Percentiles rank a stretch among this genome's conserved stretches.
Conservation (phyloP, 768 basidiomycete genomes). For the Auricularia auricula-judae region DNA sequence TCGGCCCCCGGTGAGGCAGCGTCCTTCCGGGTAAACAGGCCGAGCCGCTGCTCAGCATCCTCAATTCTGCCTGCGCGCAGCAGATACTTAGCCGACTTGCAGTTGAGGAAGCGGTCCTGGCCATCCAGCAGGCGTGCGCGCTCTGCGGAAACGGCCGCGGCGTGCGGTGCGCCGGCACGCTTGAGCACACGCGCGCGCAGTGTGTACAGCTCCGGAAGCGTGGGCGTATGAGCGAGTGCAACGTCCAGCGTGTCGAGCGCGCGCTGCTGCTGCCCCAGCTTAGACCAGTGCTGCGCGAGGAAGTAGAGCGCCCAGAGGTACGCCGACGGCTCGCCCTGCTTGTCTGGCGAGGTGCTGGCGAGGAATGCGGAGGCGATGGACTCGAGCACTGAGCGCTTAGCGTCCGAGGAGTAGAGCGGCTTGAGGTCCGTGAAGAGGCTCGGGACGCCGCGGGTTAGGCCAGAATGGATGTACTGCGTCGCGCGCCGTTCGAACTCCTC, state of each 20-base stretch:
- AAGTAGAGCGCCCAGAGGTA: slow-evolving; percentile 95
- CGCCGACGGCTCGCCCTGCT: slow-evolving; percentile 41
- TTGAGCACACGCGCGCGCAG: slow-evolving; percentile 78
- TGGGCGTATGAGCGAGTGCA: slow-evolving; percentile 81
- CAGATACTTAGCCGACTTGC: slow-evolving; percentile 85
- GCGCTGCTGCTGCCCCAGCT: slow-evolving; percentile 34
- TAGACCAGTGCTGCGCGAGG: slow-evolving; percentile 81
- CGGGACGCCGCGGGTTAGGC: slow-evolving; percentile 77
- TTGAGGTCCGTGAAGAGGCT: slow-evolving; percentile 92
- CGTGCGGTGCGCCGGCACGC: slow-evolving; percentile 66
- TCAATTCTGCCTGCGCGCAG: slow-evolving; percentile 70
- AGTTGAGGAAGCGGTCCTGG: slow-evolving; percentile 92
- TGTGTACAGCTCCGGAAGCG: slow-evolving; percentile 81
- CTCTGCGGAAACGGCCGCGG: slow-evolving; percentile 66
- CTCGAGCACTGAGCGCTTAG: slow-evolving; percentile 61
- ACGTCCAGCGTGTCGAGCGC: slow-evolving; percentile 52
- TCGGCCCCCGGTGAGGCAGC: slow-evolving; percentile 62
- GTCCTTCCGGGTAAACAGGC: slow-evolving; percentile 93
- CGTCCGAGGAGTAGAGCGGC: slow-evolving; percentile 53
- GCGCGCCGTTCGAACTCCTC: slow-evolving; percentile 58
- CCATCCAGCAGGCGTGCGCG: slow-evolving; percentile 79
- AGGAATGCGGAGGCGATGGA: slow-evolving; percentile 48
- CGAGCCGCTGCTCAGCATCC: slow-evolving; percentile 64
- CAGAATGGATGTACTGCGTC: slow-evolving; percentile 54
- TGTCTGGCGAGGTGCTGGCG: slow-evolving; percentile 14